Percentiles rank a stretch among this genome's conserved stretches.
These are phyloP conservation scores for Volvox africanus DNA, from an alignment of 139 green algal genomes.

Conservation along the genomic window DNA sequence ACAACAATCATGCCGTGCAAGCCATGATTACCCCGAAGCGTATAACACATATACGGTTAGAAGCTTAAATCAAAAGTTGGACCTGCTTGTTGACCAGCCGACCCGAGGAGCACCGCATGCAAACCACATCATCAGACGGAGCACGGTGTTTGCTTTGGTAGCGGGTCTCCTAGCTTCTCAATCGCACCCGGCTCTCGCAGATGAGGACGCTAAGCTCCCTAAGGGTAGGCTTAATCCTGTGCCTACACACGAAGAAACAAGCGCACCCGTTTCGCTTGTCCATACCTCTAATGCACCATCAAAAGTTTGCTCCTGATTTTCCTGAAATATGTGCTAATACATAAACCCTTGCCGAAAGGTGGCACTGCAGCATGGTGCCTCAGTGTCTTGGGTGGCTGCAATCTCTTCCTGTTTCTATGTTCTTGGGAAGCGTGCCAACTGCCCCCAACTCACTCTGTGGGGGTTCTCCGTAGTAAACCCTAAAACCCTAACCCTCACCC, in stretches of 20 bases:
- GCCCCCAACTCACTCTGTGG: neutral
- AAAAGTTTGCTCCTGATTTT: neutral
- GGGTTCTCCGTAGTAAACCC: neutral
- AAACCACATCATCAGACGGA: neutral
- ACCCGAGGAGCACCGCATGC: neutral
- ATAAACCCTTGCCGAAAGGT: neutral
- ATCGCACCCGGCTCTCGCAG: neutral
- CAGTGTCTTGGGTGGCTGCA: too few relatives aligned
- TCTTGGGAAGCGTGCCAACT: neutral
- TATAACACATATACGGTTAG: neutral
- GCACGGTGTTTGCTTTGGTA: neutral
- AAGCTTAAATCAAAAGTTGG: neutral
- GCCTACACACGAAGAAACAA: neutral
- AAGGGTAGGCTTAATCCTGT: neutral
- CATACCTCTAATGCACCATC: neutral
- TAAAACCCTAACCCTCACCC: neutral
- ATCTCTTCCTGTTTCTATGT: neutral
- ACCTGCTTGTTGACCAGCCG: neutral
- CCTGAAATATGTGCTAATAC: neutral
- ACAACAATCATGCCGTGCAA: neutral
- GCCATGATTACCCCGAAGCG: neutral
- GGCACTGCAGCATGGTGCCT: neutral
- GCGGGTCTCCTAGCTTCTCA: neutral
- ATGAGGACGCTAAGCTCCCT: constrained; percentile 2
- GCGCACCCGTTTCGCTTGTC: neutral